Percentiles rank a stretch among this genome's conserved stretches.
Evolutionary conservation across 1,284 basidiomycete species (phyloP).

Genomic region (Bondarzewia mesenterica): DNA sequence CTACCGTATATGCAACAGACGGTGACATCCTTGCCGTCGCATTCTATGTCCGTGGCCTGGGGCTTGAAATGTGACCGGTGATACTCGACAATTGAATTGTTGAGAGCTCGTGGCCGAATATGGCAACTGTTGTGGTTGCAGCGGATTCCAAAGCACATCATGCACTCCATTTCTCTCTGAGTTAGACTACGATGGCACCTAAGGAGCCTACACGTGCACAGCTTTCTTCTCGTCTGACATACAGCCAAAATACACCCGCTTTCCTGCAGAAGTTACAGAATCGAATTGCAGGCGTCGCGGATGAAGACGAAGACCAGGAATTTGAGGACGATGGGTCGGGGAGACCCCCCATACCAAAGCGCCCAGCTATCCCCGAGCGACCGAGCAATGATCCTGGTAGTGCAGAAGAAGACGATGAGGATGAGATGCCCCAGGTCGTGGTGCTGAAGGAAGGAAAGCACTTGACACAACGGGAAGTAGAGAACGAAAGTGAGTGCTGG

Average conservation of each 20-base stretch:
- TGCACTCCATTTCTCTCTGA: no score
- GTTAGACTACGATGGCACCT: slow-evolving; percentile 34
- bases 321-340: slow-evolving; percentile 53
- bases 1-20: no score
- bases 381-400: slow-evolving; percentile 67
- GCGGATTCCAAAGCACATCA: no score
- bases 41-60: no score
- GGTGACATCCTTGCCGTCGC: no score
- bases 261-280: slow-evolving; percentile 58
- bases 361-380: slow-evolving; percentile 64
- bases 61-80: no score
- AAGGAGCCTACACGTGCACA: slow-evolving; percentile 62
- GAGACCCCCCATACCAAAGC: slow-evolving; percentile 62
- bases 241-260: slow-evolving; percentile 42
- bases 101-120: no score
- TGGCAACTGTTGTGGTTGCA: neutral
- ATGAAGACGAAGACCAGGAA: slow-evolving; percentile 23
- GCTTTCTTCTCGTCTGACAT: slow-evolving; percentile 55
- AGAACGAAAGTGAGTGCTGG: slow-evolving; percentile 64
- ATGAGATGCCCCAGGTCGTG: slow-evolving; percentile 81
- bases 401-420: slow-evolving; percentile 65
- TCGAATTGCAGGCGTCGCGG: slow-evolving; percentile 41
- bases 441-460: slow-evolving; percentile 82
- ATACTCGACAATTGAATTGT: no score
- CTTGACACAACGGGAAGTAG: slow-evolving; percentile 64